These are phyloP conservation scores for Durotheca rogersii DNA, from an alignment of 495 filamentous ascomycete species.

Conservation along the genomic window DNA sequence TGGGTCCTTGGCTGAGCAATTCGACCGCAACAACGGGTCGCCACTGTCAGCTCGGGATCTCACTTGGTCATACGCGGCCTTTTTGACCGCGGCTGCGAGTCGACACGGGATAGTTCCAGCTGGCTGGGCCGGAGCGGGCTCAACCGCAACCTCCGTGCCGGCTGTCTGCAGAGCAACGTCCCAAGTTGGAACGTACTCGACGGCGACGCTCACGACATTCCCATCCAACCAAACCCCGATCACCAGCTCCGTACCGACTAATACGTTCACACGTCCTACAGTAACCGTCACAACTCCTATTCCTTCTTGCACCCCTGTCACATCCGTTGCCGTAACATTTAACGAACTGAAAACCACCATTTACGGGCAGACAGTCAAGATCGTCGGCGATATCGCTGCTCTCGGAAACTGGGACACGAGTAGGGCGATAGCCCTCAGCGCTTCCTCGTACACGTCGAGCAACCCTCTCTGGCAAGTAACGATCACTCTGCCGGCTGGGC, in stretches of 20 bases:
- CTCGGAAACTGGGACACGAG: conserved; percentile 60
- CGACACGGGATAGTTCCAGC: conserved; percentile 52
- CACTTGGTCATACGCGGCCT: conserved; percentile 70
- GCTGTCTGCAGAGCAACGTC: conserved; percentile 52
- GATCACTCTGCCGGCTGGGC: conserved; percentile 52
- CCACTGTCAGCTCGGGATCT: conserved; percentile 60
- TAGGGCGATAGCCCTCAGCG: conserved; percentile 53
- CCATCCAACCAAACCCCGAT: conserved; percentile 53
- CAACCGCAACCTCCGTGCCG: conserved; percentile 50
- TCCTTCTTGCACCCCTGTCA: conserved; percentile 41
- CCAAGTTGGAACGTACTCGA: conserved; percentile 59
- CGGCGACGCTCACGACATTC: conserved; percentile 56
- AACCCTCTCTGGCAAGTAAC: conserved; percentile 61
- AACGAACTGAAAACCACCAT: conserved; percentile 54
- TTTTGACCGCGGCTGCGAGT: conserved; percentile 57
- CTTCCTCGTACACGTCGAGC: conserved; percentile 53
- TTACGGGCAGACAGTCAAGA: conserved; percentile 60
- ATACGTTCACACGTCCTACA: conserved; percentile 38
- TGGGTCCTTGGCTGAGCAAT: conserved; percentile 64
- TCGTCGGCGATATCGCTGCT: conserved; percentile 55
- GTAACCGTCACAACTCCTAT: conserved; percentile 38
- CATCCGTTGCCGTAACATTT: conserved; percentile 60
- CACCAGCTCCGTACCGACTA: conserved; percentile 25
- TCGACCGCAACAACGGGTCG: conserved; percentile 49
- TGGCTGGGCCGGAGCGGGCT: conserved; percentile 51